Base-by-base conservation (phyloP, 2,329 filamentous ascomycete species). In the Sclerotinia nivalis region DNA sequence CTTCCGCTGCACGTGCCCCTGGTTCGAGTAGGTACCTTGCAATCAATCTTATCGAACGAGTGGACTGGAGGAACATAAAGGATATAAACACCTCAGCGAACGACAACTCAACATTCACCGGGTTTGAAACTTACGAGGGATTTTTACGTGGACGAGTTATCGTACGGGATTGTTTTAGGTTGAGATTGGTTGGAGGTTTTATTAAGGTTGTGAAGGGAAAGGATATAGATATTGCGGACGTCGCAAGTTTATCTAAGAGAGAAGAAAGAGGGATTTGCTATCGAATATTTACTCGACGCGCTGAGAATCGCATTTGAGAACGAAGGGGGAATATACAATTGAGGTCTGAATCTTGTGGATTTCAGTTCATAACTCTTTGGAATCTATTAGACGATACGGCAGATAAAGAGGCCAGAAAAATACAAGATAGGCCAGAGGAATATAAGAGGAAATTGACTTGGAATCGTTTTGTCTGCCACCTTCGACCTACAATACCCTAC, bases 61-160 rank as follows among this genome's bases (percentile, higher is more conserved):
- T 43, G 15, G 40, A 62, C 28, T 56, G 31, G 60, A 49, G 45
- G 20, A 62, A 49, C 28, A 62, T 47, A n/a, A 25, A n/a, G 10
- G 12, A 13, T n/a, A 49, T 50, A 34, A 25, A 56, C 54, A 56
- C 28, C 28, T 34, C 28, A 50, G 28, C 28, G 45, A 62, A 34
- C 60, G 49, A 66, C 62, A 66, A 45, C 62, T 40, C 62, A 31
- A 66, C 34, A 56, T 58, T 56, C 62, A 54, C 62, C 45, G 20
- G 20, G 8, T 37, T 66, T 10, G 2, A 43, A 52, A 56, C 62
- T 40, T 45, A 52, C 62, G 25, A 55, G 50, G 43, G 12, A 6
- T 5, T 18, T 62, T 62, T 22, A 62, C 45, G 60, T 62, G 60
- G 45, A 34, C 60, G 28, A 50, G 60, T 62, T 50, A 50, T 34